Evolutionary conservation across 805 yeast species (phyloP), one percentile per base, ranked within the genome.

Genomic region (Wickerhamiella brachini): DNA sequence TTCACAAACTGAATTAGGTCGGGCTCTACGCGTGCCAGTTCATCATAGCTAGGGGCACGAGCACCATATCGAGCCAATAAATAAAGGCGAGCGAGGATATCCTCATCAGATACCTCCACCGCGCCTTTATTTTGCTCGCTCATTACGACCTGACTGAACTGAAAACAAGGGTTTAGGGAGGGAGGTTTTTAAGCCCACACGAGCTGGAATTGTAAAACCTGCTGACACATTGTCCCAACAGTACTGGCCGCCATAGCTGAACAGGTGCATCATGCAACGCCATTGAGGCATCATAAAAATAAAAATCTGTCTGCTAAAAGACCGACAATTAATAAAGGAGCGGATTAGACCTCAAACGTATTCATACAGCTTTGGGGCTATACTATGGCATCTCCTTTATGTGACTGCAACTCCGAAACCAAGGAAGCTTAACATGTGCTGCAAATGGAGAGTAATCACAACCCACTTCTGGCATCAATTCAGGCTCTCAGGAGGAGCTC

Each of bases 11-110:
- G 22, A 15, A 18, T 20, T 2, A 47, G 7, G 7, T 34, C 45
- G 15, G 37, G 17, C n/a, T 22, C 37, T 20, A 13, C 39, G 18
- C 22, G 22, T 7, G 41, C 38, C 29, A 49, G 8, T 10, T 44
- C 47, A 9, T 20, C 26, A 9, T 23, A 37, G 44, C 43, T 22
- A 7, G 51, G 51, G 18, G 38, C 15, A 56, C 75, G 61, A 51
- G 71, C 67, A 18, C 80, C 77, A 49, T 77, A 64, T 53, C 77
- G 64, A 10, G 84, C 70, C 13, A 81, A 73, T 55, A 80, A 76
- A 60, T 78, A 81, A 17, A 82, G 66, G 62, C 81, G 84, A 1
- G 82, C 72, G 22, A 82, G 68, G 31, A 29, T 18, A 17, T 49
- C 51, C n/a, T 41, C 13, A 8, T 41, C 24, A 18, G 24, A 41